Evolutionary conservation across 148 eudicot genomes (phyloP), one percentile per base, ranked within the genome.

Genomic region (Vaccinium myrtillus): DNA sequence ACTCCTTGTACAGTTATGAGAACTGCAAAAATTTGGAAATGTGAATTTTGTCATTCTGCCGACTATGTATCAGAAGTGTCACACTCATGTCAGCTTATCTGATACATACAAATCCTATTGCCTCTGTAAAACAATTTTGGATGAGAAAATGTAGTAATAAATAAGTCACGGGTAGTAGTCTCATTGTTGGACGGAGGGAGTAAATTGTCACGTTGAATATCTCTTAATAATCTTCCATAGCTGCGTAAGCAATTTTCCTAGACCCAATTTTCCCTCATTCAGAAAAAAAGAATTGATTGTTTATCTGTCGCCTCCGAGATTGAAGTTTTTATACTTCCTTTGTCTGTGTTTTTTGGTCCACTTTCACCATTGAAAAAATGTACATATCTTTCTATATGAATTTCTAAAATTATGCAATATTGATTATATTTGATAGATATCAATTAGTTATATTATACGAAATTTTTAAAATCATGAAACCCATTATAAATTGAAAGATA

Each of bases 1-100:
- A 76, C 11, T 77, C 84, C 25, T 23, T 89, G 91, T 87, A 91
- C 87, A 90, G 87, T 87, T 82, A 84, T 77, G 75, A 67, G 82
- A 82, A 76, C 11, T 77, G 78, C 82, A 77, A 61, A 77, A 23
- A 70, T 77, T 63, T 63, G 54, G 74, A 10, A 19, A 53, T 12
- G 81, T 25, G 16, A 61, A 61, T 76, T 43, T 63, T 21, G 51
- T 25, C 36, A 1, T 76, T 50, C 32, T 55, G 50, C 76, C 7
- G 14, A 3, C 61, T 73, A 77, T 56, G 25, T 73, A 67, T 39
- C 14, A 14, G 3, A 39, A 46, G 79, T 71, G 63, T 81, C 4
- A 39, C 7, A 65, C 19, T 65, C 30, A 55, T 43, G 54, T 81
- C 27, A n/a, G 39, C 75, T 63, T 63, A 81, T 63, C 53, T 27